phyloP scores from a whole-genome alignment of 208 protist species.

The Angomonas ambiguus region DNA sequence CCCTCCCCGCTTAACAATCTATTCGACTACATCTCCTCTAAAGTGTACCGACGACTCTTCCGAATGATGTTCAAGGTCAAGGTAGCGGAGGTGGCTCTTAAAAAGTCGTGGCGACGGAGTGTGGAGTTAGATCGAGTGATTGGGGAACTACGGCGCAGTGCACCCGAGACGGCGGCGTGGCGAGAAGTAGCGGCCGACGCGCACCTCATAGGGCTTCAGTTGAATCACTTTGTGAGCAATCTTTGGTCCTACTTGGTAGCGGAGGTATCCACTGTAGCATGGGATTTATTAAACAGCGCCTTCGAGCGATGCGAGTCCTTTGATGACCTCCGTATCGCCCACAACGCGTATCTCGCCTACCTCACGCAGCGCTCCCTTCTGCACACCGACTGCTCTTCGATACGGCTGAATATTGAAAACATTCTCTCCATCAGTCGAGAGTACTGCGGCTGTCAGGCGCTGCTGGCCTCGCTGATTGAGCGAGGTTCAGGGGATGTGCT shows the following conservation, averaged over 20 bases:
- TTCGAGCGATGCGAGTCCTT: constrained; percentile 42
- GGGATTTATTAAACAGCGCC: constrained; percentile 43
- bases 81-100: constrained; percentile 54
- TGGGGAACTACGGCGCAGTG: constrained; percentile 31
- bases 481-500: constrained; percentile 52
- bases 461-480: constrained; percentile 55
- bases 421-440: constrained; percentile 50
- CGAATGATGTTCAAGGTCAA: constrained; percentile 70
- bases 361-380: constrained; percentile 60
- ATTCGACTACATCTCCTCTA: constrained; percentile 41
- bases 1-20: constrained; percentile 66
- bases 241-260: constrained; percentile 69
- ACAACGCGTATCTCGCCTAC: constrained; percentile 54
- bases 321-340: constrained; percentile 56
- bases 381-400: constrained; percentile 52
- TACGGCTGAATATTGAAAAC: constrained; percentile 69
- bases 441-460: constrained; percentile 52
- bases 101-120: constrained; percentile 57
- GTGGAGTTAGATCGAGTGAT: constrained; percentile 56
- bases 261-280: constrained; percentile 58
- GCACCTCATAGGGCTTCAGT: constrained; percentile 55
- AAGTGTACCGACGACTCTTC: constrained; percentile 60
- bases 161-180: constrained; percentile 31
- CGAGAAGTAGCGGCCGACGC: constrained; percentile 52
- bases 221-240: constrained; percentile 72